Evolutionary conservation across 2,329 filamentous ascomycete species (phyloP).

Genomic region (Zymoseptoria passerinii): DNA sequence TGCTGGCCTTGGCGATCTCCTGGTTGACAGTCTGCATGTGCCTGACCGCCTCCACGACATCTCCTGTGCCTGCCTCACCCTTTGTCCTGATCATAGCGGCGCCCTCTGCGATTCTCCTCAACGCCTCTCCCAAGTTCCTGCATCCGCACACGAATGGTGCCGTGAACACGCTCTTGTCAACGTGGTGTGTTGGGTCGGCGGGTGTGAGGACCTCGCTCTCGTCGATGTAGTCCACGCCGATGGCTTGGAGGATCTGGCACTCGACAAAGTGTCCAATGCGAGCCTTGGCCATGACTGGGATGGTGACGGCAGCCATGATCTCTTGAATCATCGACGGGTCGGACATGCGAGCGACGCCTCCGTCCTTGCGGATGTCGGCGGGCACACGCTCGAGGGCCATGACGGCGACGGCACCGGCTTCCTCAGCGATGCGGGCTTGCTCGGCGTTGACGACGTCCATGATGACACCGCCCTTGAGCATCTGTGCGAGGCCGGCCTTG

Average conservation of each 20-base stretch:
- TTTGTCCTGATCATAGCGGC: slow-evolving; percentile 99
- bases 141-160: slow-evolving; percentile 95
- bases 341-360: slow-evolving; percentile 93
- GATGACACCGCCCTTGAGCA: slow-evolving; percentile 98
- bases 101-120: slow-evolving; percentile 82
- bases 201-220: slow-evolving; percentile 96
- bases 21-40: slow-evolving; percentile 87
- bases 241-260: slow-evolving; percentile 91
- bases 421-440: slow-evolving; percentile 90
- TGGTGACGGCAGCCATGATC: slow-evolving; percentile 90
- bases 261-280: slow-evolving; percentile 97
- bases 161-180: slow-evolving; percentile 75
- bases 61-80: slow-evolving; percentile 93
- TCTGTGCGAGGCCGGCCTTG: slow-evolving; percentile 92
- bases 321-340: slow-evolving; percentile 91
- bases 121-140: slow-evolving; percentile 85
- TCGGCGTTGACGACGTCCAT: slow-evolving; percentile 96
- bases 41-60: slow-evolving; percentile 91
- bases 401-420: slow-evolving; percentile 89
- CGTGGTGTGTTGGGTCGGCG: slow-evolving; percentile 82
- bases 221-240: slow-evolving; percentile 96
- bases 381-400: slow-evolving; percentile 98
- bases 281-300: slow-evolving; percentile 98
- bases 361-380: slow-evolving; percentile 85
- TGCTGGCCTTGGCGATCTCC: slow-evolving; percentile 66